phyloP scores from a whole-genome alignment of 2,329 filamentous ascomycete genomes.

The Penicillium fuscoglaucum region DNA sequence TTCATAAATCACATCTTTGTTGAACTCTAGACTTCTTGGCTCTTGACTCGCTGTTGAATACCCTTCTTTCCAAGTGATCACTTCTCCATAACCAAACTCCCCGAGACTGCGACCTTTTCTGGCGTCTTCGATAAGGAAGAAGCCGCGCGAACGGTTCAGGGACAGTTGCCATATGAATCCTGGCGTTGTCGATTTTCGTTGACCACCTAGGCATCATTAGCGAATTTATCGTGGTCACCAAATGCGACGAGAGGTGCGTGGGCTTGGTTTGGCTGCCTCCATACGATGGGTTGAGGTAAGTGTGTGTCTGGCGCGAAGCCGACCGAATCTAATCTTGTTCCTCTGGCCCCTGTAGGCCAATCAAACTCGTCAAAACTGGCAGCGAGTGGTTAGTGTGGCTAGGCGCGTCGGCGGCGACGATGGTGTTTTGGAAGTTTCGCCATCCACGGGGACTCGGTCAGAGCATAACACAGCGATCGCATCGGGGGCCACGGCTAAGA shows the following conservation, averaged over 20 bases:
- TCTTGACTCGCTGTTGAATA: no score
- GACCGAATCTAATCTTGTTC: not conserved
- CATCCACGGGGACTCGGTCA: slow-evolving; percentile 38
- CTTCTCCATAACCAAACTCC: slow-evolving; percentile 1
- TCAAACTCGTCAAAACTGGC: slow-evolving; percentile 70
- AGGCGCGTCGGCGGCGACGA: slow-evolving; percentile 67
- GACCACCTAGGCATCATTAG: slow-evolving; percentile 41
- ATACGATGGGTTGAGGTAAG: slow-evolving; percentile 69
- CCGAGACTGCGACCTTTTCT: not conserved
- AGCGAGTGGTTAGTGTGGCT: slow-evolving; percentile 69
- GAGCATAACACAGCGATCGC: slow-evolving; percentile 47
- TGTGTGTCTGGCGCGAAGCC: no score
- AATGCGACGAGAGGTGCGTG: slow-evolving; percentile 67
- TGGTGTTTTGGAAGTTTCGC: not conserved
- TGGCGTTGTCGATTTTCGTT: not conserved
- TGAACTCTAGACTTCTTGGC: not conserved
- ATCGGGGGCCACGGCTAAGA: slow-evolving; percentile 67
- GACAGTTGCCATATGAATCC: slow-evolving; percentile 7
- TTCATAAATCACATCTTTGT: not conserved
- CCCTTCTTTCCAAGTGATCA: not conserved
- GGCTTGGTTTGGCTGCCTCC: slow-evolving; percentile 67
- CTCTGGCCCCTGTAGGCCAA: slow-evolving; percentile 39
- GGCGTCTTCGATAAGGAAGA: slow-evolving; percentile 22
- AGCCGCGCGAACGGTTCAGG: slow-evolving; percentile 25
- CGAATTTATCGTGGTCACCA: slow-evolving; percentile 77